phyloP scores from a whole-genome alignment of 169 alveolate genomes.

The Cystoisospora suis region DNA sequence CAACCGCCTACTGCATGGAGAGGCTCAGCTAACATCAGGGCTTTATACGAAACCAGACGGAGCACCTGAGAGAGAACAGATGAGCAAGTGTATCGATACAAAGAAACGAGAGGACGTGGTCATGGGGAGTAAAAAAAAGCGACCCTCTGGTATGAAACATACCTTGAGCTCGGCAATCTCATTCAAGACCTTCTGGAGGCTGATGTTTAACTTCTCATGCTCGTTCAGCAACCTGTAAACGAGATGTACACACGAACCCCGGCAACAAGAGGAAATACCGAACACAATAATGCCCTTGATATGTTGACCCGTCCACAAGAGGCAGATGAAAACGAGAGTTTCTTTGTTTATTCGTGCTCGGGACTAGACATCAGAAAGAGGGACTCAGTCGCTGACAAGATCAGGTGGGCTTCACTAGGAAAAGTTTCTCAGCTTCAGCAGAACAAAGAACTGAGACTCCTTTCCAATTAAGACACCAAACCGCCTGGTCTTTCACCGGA shows the following conservation, averaged over 20 bases:
- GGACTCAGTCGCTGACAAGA: not conserved
- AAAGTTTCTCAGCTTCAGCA: not conserved
- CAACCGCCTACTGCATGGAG: not conserved
- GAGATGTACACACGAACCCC: not conserved
- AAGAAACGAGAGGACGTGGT: not conserved
- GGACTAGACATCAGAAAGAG: not conserved
- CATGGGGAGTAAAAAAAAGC: not conserved
- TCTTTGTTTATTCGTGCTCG: not conserved
- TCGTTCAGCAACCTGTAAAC: not conserved
- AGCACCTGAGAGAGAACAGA: not conserved
- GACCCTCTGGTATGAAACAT: too few relatives aligned
- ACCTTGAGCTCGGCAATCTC: not conserved
- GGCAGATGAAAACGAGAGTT: not conserved
- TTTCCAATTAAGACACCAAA: too few relatives aligned
- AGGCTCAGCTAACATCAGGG: not conserved
- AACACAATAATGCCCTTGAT: not conserved
- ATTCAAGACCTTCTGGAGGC: not conserved
- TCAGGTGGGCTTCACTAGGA: not conserved
- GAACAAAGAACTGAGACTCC: not conserved
- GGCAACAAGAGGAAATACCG: not conserved
- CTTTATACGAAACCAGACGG: not conserved
- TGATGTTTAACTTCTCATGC: not conserved
- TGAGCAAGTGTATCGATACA: not conserved
- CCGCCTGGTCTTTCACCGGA: not conserved
- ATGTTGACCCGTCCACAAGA: not conserved